Evolutionary conservation across 78 protist species (phyloP).

Genomic region (Anaeramoeba flamelloides): DNA sequence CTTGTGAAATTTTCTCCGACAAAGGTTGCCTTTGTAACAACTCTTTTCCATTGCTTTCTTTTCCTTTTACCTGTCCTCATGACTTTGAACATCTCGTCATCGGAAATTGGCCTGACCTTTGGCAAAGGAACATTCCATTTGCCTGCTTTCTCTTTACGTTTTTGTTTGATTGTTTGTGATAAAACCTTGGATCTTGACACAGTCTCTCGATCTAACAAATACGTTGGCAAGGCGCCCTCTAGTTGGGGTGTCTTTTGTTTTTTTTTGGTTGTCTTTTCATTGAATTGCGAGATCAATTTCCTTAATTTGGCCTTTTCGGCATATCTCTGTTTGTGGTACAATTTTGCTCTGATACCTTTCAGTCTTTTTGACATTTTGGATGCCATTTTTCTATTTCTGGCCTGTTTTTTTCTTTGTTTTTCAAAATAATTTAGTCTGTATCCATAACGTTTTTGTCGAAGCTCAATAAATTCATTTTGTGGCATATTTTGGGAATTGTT

Average conservation of each 20-base stretch:
- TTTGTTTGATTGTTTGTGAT: slow-evolving; percentile 87
- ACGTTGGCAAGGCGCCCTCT: slow-evolving; percentile 92
- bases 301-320: slow-evolving; percentile 56
- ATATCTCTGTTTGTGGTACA: slow-evolving; percentile 68
- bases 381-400: slow-evolving; percentile 61
- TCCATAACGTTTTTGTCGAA: slow-evolving; percentile 81
- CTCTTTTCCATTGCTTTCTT: slow-evolving; percentile 86
- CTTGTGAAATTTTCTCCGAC: slow-evolving; percentile 95
- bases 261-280: slow-evolving; percentile 48
- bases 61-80: slow-evolving; percentile 84
- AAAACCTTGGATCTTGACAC: slow-evolving; percentile 64
- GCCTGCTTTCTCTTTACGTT: slow-evolving; percentile 97
- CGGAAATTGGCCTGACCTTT: slow-evolving; percentile 71
- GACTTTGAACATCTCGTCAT: slow-evolving; percentile 86
- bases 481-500: too few species aligned
- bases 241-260: slow-evolving; percentile 33
- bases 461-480: slow-evolving; percentile 84
- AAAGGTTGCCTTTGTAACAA: slow-evolving; percentile 87
- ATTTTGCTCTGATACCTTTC: slow-evolving; percentile 79
- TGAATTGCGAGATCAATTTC: too few species aligned
- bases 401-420: slow-evolving; percentile 77
- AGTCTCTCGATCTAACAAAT: slow-evolving; percentile 82
- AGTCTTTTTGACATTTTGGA: slow-evolving; percentile 67
- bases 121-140: slow-evolving; percentile 97
- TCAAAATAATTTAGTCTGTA: slow-evolving; percentile 72